phyloP scores from a whole-genome alignment of 192 early-diverging fungal genomes.

The Umbelopsis sp. region DNA sequence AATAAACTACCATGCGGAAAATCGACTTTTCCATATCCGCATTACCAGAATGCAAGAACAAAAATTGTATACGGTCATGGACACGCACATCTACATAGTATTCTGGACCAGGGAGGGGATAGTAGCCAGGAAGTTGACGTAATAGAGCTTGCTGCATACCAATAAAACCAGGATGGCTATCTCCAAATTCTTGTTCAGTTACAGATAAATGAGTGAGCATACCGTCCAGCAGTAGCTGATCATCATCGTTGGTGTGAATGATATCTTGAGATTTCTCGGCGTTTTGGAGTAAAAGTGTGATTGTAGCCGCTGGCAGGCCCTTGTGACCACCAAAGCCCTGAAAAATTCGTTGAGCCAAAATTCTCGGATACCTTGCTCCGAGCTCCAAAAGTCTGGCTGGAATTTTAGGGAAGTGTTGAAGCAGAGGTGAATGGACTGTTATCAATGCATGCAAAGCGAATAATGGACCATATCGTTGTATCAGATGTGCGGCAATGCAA shows the following conservation, averaged over 20 bases:
- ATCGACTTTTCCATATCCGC: neutral
- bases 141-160: slow-evolving; percentile 17
- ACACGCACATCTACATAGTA: neutral
- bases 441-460: slow-evolving; percentile 11
- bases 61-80: neutral
- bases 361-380: neutral
- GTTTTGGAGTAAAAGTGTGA: neutral
- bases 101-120: neutral
- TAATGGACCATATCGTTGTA: neutral
- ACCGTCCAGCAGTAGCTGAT: slow-evolving; percentile 7
- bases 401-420: neutral
- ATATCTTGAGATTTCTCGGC: neutral
- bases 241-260: neutral
- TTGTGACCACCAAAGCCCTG: slow-evolving; percentile 7
- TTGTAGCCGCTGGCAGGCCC: neutral
- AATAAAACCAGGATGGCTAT: slow-evolving; percentile 12
- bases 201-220: slow-evolving; percentile 9
- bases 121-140: slow-evolving; percentile 1
- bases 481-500: slow-evolving; percentile 13
- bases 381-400: neutral
- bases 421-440: neutral
- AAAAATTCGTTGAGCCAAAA: neutral
- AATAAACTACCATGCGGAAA: neutral
- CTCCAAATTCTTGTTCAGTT: slow-evolving; percentile 10
- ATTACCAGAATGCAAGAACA: slow-evolving; percentile 5